These are phyloP conservation scores for Albugo candida DNA, from an alignment of 352 stramenopile species.

Conservation along the genomic window DNA sequence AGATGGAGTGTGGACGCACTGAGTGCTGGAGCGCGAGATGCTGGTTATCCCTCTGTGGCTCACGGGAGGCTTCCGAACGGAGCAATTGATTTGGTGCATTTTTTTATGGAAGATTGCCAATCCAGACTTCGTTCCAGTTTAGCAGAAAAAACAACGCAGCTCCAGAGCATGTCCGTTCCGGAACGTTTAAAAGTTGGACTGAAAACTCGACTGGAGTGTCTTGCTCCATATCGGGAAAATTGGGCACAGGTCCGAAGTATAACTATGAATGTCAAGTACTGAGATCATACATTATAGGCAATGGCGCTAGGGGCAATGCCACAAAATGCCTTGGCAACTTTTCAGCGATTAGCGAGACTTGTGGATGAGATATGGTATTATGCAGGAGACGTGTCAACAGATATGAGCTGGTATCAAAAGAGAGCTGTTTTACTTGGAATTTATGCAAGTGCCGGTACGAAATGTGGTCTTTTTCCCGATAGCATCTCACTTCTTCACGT, in stretches of 20 bases:
- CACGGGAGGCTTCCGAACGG: conserved; percentile 68
- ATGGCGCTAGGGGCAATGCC: conserved; percentile 66
- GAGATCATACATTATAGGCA: conserved; percentile 13
- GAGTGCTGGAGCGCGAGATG: conserved; percentile 38
- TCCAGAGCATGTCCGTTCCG: conserved; percentile 47
- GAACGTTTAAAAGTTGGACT: conserved; percentile 71
- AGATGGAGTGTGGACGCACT: conserved; percentile 66
- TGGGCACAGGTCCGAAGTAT: conserved; percentile 24
- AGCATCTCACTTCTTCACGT: too few species aligned
- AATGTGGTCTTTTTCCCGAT: too few species aligned
- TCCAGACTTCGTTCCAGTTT: conserved; percentile 34
- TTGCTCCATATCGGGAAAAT: conserved; percentile 29
- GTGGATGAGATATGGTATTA: conserved; percentile 80
- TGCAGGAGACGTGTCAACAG: conserved; percentile 66
- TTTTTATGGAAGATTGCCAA: conserved; percentile 67
- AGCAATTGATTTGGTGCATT: conserved; percentile 61
- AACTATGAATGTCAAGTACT: not conserved
- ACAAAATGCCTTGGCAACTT: conserved; percentile 45
- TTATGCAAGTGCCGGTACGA: conserved; percentile 35
- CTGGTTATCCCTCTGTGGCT: conserved; percentile 53
- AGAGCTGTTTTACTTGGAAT: conserved; percentile 53
- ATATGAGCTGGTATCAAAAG: conserved; percentile 76
- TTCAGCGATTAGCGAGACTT: conserved; percentile 44
- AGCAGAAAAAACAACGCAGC: conserved; percentile 28
- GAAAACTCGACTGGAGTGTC: conserved; percentile 38